Evolutionary conservation across 441 rosid species (phyloP).

Genomic region (Mallotus repandus): DNA sequence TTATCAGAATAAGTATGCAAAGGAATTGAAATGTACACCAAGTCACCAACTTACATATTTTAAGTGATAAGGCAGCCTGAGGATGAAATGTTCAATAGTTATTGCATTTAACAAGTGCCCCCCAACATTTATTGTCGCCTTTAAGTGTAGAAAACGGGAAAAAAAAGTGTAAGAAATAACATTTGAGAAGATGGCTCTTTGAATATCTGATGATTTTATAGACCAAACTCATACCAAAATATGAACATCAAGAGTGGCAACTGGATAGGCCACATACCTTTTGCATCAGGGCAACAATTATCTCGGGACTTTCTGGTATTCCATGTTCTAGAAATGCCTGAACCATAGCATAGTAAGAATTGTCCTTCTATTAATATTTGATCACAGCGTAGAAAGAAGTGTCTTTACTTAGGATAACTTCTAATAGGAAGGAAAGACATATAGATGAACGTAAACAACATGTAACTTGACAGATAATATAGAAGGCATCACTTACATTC

Average conservation of each 20-base stretch:
- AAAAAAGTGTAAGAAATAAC: not conserved
- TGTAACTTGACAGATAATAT: not conserved
- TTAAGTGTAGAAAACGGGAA: conserved; percentile 24
- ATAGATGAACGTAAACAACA: not conserved
- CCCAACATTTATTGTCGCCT: conserved; percentile 73
- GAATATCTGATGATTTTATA: not conserved
- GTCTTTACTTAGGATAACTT: not conserved
- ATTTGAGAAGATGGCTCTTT: not conserved
- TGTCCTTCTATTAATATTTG: conserved; percentile 5
- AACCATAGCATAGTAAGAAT: conserved; percentile 13
- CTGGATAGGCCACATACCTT: conserved; percentile 41
- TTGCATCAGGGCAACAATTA: conserved; percentile 61
- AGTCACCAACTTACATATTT: conserved; percentile 56
- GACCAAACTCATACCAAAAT: not conserved
- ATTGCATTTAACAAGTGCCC: conserved; percentile 66
- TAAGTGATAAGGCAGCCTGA: conserved; percentile 69
- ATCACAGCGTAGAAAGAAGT: not conserved
- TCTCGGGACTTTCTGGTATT: conserved; percentile 64
- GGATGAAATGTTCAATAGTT: conserved; percentile 84
- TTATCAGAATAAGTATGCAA: conserved; percentile 9
- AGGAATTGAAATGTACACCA: conserved; percentile 21
- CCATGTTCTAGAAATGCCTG: conserved; percentile 82
- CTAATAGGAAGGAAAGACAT: not conserved
- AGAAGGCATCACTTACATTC: conserved; percentile 50
- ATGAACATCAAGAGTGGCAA: not conserved